Evolutionary conservation across 2,329 filamentous ascomycete genomes (phyloP).

Genomic region (Pezicula rhizophila): DNA sequence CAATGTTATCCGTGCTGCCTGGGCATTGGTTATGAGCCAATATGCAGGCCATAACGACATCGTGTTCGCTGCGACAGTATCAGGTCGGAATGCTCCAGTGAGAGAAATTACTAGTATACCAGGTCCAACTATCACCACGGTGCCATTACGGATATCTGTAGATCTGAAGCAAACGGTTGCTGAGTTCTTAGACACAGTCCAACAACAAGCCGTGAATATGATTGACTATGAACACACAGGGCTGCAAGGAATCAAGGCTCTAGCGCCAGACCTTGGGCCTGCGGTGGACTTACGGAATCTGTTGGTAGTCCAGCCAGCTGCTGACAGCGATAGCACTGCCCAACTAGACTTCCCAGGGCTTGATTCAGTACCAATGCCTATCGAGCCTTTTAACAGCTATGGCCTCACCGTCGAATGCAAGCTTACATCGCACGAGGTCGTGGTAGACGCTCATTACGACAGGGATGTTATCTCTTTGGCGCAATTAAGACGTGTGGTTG

Average conservation of each 20-base stretch:
- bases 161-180: neutral
- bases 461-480: neutral
- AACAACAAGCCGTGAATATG: neutral
- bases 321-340: neutral
- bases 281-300: neutral
- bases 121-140: constrained; percentile 1
- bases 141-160: constrained; percentile 1
- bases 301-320: constrained; percentile 1
- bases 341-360: constrained; percentile 1
- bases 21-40: constrained; percentile 1
- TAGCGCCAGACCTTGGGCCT: neutral
- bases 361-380: neutral
- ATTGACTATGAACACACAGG: constrained; percentile 1
- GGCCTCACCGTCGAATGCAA: neutral
- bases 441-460: neutral
- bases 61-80: neutral
- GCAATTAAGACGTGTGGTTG: neutral
- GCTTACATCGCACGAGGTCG: neutral
- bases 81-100: constrained; percentile 1
- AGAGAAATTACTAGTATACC: neutral
- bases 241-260: neutral
- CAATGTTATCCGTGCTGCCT: constrained; percentile 1
- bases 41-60: neutral
- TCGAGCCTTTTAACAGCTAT: constrained; percentile 1
- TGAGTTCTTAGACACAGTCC: neutral